A percentile compares a stretch with the other conserved stretches of the same genome.
Conservation (phyloP, 306 rosid genomes). For the Quercus alba region DNA sequence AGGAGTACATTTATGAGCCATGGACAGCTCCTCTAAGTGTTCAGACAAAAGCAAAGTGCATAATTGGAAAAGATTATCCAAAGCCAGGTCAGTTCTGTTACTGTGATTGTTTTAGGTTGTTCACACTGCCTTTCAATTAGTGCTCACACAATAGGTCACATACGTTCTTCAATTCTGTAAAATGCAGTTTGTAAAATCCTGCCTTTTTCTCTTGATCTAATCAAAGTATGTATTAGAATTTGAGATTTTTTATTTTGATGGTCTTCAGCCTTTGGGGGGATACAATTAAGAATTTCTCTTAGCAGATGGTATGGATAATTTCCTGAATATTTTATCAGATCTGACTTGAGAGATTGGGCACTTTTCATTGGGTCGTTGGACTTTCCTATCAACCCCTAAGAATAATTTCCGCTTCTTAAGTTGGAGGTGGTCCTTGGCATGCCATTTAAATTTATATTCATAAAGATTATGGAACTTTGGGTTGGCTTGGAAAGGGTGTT, state of each 20-base stretch:
- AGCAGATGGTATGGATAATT: too few species aligned
- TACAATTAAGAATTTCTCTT: too few species aligned
- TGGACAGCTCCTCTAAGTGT: conserved; percentile 91
- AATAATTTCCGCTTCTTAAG: not conserved
- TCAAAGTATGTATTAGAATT: too few species aligned
- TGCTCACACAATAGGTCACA: not conserved
- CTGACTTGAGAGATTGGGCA: not conserved
- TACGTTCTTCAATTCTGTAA: not conserved
- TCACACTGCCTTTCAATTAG: not conserved
- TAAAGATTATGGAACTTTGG: not conserved
- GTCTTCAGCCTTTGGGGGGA: too few species aligned
- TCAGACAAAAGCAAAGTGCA: conserved; percentile 86
- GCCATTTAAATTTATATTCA: too few species aligned
- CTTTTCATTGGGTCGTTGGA: not conserved
- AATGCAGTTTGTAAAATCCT: not conserved
- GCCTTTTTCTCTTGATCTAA: not conserved
- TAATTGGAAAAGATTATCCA: conserved; percentile 91
- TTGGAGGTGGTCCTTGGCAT: too few species aligned
- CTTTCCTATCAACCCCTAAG: not conserved
- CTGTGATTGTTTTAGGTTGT: not conserved
- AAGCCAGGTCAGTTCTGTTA: conserved; percentile 62
- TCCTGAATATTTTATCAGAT: too few species aligned
- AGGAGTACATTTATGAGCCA: conserved; percentile 87
- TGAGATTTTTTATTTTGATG: too few species aligned
- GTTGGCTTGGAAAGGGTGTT: not conserved